Base-by-base conservation (phyloP, 805 yeast species). In the Lipomyces kockii region DNA sequence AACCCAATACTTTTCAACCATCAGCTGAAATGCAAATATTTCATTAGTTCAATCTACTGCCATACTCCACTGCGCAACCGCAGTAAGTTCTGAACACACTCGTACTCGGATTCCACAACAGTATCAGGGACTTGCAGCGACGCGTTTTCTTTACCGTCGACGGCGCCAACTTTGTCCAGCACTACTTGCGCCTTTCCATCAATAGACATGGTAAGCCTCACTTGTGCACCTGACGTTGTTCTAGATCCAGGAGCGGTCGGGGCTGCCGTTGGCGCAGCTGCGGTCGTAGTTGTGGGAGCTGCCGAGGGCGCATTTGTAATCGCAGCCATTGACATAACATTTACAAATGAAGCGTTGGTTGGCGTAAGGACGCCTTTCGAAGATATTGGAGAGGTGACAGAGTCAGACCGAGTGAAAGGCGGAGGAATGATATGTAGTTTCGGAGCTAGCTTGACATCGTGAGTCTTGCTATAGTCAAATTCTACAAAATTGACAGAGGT, bases 171-270 rank as follows among this genome's bases (percentile, higher is more conserved):
- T 27, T 60, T 61, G 51, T 60, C 69, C 53, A 77, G 70, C 17
- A 77, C 77, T 29, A 79, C 74, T 72, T 77, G 76, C 9, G 82
- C 82, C 67, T 77, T 77, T 37, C 82, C 82, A 66, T 79, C 82
- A 35, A 75, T 75, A 2, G 80, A 76, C 81, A 80, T 79, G 51
- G 78, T 34, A 20, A 71, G 63, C 51, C 71, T 56, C 22, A 71
- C 62, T n/a, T 64, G 56, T n/a, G 69, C 59, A 12, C 49, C 37
- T 1, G 67, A 20, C 27, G 62, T 34, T n/a, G 68, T 25, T 25
- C 25, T 9, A 22, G 62, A 49, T 27, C 29, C 52, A 11, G 58
- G 14, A 14, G 17, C 20, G 9, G 22, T 9, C 25, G 20, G 32
- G 46, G 4, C 51, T 52, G 20, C 17, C 29, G 51, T 17, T 5